Evolutionary conservation across 2,329 filamentous ascomycete species (phyloP).

Genomic region (Colletotrichum godetiae): DNA sequence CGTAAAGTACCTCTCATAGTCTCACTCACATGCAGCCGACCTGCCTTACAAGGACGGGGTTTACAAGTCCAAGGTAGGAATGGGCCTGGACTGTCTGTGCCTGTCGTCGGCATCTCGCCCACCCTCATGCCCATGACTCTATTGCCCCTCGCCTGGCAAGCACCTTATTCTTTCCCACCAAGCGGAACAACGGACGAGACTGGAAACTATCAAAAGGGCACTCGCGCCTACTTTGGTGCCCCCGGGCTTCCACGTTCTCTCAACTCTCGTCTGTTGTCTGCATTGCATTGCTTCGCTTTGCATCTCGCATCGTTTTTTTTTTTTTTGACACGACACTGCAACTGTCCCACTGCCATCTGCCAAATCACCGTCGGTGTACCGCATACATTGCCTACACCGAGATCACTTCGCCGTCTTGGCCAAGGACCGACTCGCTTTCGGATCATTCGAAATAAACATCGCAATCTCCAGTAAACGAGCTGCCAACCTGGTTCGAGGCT

Average conservation of each 20-base stretch:
- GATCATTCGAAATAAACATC: background rate
- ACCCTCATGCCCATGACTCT: conserved; percentile 31
- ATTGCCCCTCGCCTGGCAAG: background rate
- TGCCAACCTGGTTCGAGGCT: background rate
- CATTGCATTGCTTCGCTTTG: conserved; percentile 6
- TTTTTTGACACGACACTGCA: background rate
- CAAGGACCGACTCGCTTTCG: background rate
- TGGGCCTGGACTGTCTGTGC: conserved; percentile 27
- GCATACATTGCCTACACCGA: background rate
- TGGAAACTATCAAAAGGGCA: conserved; percentile 30
- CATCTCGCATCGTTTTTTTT: background rate
- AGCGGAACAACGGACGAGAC: conserved; percentile 14
- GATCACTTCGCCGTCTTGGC: background rate
- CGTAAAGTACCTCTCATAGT: background rate
- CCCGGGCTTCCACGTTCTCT: background rate
- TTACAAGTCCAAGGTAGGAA: conserved; percentile 1
- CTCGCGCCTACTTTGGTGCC: conserved; percentile 19
- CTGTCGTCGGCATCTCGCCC: conserved; percentile 27
- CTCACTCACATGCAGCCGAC: background rate
- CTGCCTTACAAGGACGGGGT: conserved; percentile 21
- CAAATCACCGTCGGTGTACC: background rate
- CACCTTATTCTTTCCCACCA: conserved; percentile 27
- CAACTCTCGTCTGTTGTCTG: conserved; percentile 12
- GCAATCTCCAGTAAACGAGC: background rate
- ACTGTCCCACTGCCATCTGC: background rate